Base-by-base conservation (phyloP, 441 rosid genomes). In the Gossypium gossypioides region DNA sequence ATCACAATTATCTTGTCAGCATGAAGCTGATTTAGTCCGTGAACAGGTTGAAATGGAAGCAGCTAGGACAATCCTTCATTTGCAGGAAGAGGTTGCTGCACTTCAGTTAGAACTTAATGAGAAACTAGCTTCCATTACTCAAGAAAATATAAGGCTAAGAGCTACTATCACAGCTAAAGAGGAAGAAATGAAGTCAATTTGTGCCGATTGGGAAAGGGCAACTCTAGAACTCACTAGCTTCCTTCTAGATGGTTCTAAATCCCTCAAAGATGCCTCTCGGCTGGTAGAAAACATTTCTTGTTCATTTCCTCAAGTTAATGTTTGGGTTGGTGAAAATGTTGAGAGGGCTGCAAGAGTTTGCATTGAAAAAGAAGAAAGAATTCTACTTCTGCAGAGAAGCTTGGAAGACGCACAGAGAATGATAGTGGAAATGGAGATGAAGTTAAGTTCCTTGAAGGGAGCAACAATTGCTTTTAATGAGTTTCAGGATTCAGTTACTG, bases 1-100 rank as follows among this genome's bases (percentile, higher is more conserved):
- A 73, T 83, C 89, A 46, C 88, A 80, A 69, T 75, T 88, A 70
- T 87, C 89, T 81, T 84, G 76, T 27, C 89, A 82, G 80, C 85
- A 82, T 57, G 88, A 89, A 77, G 84, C 82, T 73, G 91, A 89
- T 71, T 75, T 86, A 75, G 83, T 92, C 70, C 64, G 89, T 44
- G 96, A 95, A 70, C 90, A 95, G 79, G 99, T 87, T 72, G 99
- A 95, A 81, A 74, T 78, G 57, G 99, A 95, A 83, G 86, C 99
- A 25, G 80, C 89, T 62, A 86, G 83, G 76, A 86, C 97, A 68
- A 95, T 92, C 81, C 85, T 92, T 81, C 86, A 89, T 76, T 84
- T 92, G 75, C 97, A 92, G 81, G 94, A 91, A 80, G 97, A 95
- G 79, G 81, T 86, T 75, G 57, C 84, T 52, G 79, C 84, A 56